phyloP scores from a whole-genome alignment of 148 eudicot genomes.

The Nepenthes mirabilis region DNA sequence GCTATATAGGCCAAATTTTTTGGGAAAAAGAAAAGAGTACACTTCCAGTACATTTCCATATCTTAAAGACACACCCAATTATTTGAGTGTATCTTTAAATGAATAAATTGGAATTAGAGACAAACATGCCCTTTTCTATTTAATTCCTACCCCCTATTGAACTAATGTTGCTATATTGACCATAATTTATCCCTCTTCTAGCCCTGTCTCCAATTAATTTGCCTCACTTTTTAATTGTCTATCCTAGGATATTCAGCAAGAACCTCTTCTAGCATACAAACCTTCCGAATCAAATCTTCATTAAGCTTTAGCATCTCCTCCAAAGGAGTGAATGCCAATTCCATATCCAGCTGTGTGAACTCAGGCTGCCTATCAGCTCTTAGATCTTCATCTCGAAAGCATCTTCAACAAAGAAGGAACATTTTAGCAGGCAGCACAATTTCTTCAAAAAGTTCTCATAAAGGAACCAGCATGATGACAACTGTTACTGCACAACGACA shows the following conservation, averaged over 20 bases:
- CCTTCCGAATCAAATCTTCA: constrained; percentile 97
- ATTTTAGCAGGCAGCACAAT: neutral
- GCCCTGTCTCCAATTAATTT: too few species aligned
- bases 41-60: too few species aligned
- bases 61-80: too few species aligned
- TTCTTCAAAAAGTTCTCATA: neutral
- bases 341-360: constrained; percentile 94
- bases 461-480: constrained; percentile 4
- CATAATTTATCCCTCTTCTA: too few species aligned
- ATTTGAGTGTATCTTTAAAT: too few species aligned
- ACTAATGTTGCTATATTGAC: too few species aligned
- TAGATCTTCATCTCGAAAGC: constrained; percentile 96
- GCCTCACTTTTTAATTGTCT: neutral
- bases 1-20: too few species aligned
- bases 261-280: constrained; percentile 9
- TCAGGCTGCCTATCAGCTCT: constrained; percentile 99
- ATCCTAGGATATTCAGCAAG: neutral
- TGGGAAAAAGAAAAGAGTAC: too few species aligned
- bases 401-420: constrained; percentile 30
- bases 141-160: too few species aligned
- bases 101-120: too few species aligned
- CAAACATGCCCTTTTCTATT: too few species aligned
- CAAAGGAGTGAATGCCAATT: constrained; percentile 86
- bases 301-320: constrained; percentile 89
- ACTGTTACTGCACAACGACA: constrained; percentile 2